Evolutionary conservation across 805 yeast species (phyloP), one percentile per base, ranked within the genome.

Genomic region (Candida xyloterini): DNA sequence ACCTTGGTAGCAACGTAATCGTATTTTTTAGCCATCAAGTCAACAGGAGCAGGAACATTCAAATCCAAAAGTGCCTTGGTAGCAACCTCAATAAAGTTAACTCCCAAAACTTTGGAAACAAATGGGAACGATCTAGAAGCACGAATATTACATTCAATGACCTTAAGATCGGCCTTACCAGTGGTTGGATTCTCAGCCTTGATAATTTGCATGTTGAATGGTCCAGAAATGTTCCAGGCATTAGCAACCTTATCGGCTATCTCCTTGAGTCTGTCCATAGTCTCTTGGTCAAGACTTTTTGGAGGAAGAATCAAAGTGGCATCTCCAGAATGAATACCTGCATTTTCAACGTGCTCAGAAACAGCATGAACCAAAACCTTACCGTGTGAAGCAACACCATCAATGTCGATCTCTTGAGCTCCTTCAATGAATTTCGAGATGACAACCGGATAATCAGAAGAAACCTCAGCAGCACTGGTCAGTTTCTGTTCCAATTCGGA

Each of bases 111-210:
- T 75, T 93, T 93, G 34, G 98, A 91, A 27, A 91, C 96, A 63
- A 93, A 93, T 65, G 99, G 99, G 91, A 93, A 93, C 11, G 98
- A 91, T 67, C 99, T 81, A 6, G 98, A 91, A 37, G 99, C 99
- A 69, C 99, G 85, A 56, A 93, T 85, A 68, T 93, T 93, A 79
- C 99, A 93, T 71, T 93, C 99, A 63, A 93, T 93, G 45, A 93
- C 99, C 76, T 93, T 93, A 60, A 90, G 76, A 46, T 79, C 81
- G 37, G 78, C 73, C 37, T 71, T 73, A 41, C 70, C 73, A 31
- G 79, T 72, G 34, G 79, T 78, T 44, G 75, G 73, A 52, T 78
- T 71, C 49, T 76, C 80, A 44, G 82, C 80, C 66, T 84, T 82
- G 65, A 93, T 93, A 65, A 91, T 86, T 70, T 91, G 99, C 63